Evolutionary conservation across 768 basidiomycete species (phyloP), one percentile per base, ranked within the genome.

Genomic region (Tulasnella sp.): DNA sequence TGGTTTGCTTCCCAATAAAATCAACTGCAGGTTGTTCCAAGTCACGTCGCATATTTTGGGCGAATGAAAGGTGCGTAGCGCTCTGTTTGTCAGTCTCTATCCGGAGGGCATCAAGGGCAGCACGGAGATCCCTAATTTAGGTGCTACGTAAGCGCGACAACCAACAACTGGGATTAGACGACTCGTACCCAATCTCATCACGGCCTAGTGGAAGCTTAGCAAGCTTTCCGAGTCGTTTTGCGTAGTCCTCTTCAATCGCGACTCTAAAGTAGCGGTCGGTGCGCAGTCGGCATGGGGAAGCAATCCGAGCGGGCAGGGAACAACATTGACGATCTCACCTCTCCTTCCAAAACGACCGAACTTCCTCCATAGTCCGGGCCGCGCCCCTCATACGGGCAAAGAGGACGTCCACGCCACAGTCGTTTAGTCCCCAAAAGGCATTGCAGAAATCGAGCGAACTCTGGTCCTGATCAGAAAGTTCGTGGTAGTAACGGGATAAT

Each of bases 191-290:
- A 62, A 92, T 87, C 71, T 97, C 96, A 68, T 96, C 93, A 63
- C 77, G 79, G 39, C 93, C 94, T 36, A 96, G 69, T 6, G 77
- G 63, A 58, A 74, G 63, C 69, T 87, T 93, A 31, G 89, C 77
- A 21, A 99, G 73, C 67, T 86, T 88, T 19, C 76, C 71, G 12
- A 99, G 66, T 27, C 83, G 79, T 69, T 90, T 91, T 0, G 93
- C 84, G 65, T 97, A 98, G 35, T 98, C 94, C 65, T 97, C 92
- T 69, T 98, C 93, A 61, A 97, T 96, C 29, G 74, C 62, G 6
- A 90, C 83, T 66, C 94, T 96, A 64, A 3, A n/a, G n/a, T n/a
- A n/a, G n/a, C n/a, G n/a, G n/a, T n/a, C n/a, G n/a, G n/a, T 31
- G 40, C 46, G 4, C 45, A 21, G 25, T 48, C 21, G 45, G 23